Conservation (phyloP, 2,329 filamentous ascomycete species). For the Fusarium secorum region DNA sequence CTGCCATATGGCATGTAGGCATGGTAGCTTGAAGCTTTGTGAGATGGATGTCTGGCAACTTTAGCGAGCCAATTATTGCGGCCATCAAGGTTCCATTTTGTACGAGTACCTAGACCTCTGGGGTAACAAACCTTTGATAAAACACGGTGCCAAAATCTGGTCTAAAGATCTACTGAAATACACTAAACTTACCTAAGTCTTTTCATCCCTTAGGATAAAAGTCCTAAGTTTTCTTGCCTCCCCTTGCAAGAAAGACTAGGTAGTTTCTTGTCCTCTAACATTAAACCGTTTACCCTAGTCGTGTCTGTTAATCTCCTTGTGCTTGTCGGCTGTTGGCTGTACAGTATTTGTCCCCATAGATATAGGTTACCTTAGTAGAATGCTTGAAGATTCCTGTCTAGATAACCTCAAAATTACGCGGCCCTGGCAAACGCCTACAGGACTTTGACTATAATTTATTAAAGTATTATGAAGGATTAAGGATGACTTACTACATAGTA, state of each 20-base stretch:
- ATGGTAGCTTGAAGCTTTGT: neutral
- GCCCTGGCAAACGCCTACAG: neutral
- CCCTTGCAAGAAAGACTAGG: neutral
- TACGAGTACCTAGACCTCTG: neutral
- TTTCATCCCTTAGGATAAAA: neutral
- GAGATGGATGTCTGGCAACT: neutral
- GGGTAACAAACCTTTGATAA: too few relatives aligned
- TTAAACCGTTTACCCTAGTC: neutral
- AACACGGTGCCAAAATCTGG: neutral
- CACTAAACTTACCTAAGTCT: neutral
- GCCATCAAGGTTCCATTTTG: constrained; percentile 5
- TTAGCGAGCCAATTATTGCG: neutral
- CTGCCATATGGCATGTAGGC: neutral
- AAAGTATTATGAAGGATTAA: neutral
- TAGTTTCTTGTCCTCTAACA: neutral
- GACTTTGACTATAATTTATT: neutral
- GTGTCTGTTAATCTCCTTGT: too few relatives aligned
- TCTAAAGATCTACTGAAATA: neutral
- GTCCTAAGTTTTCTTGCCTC: neutral
- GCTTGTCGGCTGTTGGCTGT: neutral
- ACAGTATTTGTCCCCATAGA: neutral
- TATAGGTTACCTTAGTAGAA: neutral
- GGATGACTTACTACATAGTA: neutral
- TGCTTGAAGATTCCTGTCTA: neutral
- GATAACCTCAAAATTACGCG: neutral